Evolutionary conservation across 257 asterid genomes (phyloP), one percentile per base, ranked within the genome.

Genomic region (Jacaranda mimosifolia): DNA sequence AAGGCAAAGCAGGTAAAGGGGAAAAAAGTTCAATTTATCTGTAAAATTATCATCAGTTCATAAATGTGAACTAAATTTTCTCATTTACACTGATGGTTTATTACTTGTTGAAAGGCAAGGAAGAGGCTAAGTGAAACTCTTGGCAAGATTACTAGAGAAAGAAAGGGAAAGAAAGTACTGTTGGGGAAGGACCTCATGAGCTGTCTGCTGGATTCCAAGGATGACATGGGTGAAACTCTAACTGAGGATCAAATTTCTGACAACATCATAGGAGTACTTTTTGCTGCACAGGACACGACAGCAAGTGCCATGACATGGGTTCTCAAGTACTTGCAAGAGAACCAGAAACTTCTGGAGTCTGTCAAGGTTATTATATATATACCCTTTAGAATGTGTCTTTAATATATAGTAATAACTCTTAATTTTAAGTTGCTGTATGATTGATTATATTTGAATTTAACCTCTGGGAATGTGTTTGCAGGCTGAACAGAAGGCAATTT

Each of bases 251-350:
- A 86, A 77, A 85, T 87, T 39, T 88, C 88, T n/a, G 94, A 89
- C 65, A 89, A 89, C 82, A 85, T 87, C 17, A 90, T 90, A 38
- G 94, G 94, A 60, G 94, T 87, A 45, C 85, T 90, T 38, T 90
- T 90, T 13, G 94, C 94, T 0, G 94, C 94, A 11, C 92, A 90
- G 70, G 92, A 90, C 42, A 90, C 94, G 0, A 90, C 92, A 3
- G 92, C 92, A 0, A 90, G 88, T 83, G 85, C 80, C 59, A 72
- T 87, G 81, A 90, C 92, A 49, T 90, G 94, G 94, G 79, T 83
- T 52, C 49, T 90, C 62, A 90, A 90, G 81, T 87, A 87, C 79
- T 91, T 90, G 12, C 77, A 74, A 6, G 94, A 87, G 60, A 76
- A 90, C 72, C 86, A 84, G 0, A 83, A 90, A 72, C 81, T 86